Percentiles rank a stretch among this genome's conserved stretches.
These are phyloP conservation scores for Marsdenia floribunda DNA, from an alignment of 257 asterid genomes.

Conservation along the genomic window DNA sequence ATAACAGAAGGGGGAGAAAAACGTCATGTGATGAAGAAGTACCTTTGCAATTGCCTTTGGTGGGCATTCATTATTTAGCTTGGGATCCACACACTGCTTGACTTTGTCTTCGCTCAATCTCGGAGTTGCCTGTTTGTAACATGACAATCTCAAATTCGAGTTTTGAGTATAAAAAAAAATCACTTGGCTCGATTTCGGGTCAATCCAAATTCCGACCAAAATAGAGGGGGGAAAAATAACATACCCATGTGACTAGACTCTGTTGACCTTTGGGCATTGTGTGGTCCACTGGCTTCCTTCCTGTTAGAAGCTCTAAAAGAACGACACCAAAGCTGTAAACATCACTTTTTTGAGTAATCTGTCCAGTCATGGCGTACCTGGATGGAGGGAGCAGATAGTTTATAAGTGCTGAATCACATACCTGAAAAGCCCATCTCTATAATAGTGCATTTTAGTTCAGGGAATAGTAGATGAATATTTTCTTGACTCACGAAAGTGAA, in stretches of 20 bases:
- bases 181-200: too few species aligned
- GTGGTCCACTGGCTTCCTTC: constrained; percentile 91
- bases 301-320: constrained; percentile 68
- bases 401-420: background rate
- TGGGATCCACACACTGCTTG: constrained; percentile 85
- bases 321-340: constrained; percentile 89
- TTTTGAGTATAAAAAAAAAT: too few species aligned
- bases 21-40: background rate
- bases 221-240: background rate
- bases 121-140: constrained; percentile 68
- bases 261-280: constrained; percentile 97
- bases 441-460: background rate
- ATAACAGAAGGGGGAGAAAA: background rate
- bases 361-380: constrained; percentile 93
- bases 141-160: background rate
- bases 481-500: too few species aligned
- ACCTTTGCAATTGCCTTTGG: constrained; percentile 93
- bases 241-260: constrained; percentile 84
- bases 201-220: too few species aligned
- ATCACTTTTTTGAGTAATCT: constrained; percentile 79
- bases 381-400: background rate
- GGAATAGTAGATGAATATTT: background rate
- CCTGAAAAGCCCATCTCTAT: too few species aligned
- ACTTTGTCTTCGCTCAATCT: constrained; percentile 91
- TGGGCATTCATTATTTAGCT: constrained; percentile 64